phyloP scores from a whole-genome alignment of 2,329 filamentous ascomycete species.

The Ustulina deusta region DNA sequence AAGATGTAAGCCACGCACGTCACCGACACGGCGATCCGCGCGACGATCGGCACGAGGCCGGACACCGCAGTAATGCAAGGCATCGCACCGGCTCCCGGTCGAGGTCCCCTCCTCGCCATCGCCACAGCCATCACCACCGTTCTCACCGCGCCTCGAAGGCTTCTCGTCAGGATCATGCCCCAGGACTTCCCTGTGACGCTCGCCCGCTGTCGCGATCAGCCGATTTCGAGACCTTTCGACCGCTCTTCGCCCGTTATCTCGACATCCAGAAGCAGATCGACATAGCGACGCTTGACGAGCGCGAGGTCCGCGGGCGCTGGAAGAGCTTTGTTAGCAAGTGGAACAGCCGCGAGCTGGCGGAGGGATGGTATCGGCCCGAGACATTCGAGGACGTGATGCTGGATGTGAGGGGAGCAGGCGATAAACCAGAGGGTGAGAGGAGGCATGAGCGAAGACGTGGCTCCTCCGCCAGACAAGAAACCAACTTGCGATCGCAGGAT shows the following conservation, averaged over 20 bases:
- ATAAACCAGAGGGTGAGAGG: neutral
- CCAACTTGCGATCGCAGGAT: constrained; percentile 15
- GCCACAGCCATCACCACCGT: constrained; percentile 36
- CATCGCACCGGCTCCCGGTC: constrained; percentile 5
- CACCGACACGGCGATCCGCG: constrained; percentile 1
- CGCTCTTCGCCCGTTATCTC: constrained; percentile 85
- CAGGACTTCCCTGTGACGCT: constrained; percentile 73
- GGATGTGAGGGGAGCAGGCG: neutral
- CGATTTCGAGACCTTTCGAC: constrained; percentile 74
- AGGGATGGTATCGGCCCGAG: constrained; percentile 92
- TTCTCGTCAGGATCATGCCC: constrained; percentile 24
- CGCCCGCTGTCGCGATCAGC: constrained; percentile 71
- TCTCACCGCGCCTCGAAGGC: constrained; percentile 9
- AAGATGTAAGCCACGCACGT: neutral
- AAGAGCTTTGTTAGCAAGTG: constrained; percentile 93
- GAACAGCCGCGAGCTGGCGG: constrained; percentile 88
- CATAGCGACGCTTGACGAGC: constrained; percentile 75
- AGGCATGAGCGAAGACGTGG: neutral
- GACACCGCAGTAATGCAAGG: neutral
- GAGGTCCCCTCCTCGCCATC: constrained; percentile 30
- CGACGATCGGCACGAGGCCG: neutral
- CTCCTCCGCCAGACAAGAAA: neutral
- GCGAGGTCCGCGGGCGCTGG: constrained; percentile 86
- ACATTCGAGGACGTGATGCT: constrained; percentile 63
- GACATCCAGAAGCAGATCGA: constrained; percentile 86